phyloP scores from a whole-genome alignment of 2,329 filamentous ascomycete genomes.

The Escovopsis weberi region DNA sequence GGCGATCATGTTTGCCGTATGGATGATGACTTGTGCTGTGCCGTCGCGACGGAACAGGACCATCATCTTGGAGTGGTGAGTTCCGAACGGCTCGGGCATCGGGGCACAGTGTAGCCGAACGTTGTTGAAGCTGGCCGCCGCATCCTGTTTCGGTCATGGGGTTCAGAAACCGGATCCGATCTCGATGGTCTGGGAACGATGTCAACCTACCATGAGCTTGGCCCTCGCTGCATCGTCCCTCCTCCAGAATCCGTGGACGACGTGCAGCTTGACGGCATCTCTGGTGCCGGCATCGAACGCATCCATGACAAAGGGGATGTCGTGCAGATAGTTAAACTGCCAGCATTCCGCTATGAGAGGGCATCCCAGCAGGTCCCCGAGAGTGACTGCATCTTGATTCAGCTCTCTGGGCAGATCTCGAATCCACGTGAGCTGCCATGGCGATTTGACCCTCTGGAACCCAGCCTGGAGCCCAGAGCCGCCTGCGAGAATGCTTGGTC shows the following conservation, averaged over 20 bases:
- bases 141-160: slow-evolving; percentile 30
- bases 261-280: slow-evolving; percentile 33
- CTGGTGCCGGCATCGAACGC: slow-evolving; percentile 38
- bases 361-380: slow-evolving; percentile 57
- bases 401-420: slow-evolving; percentile 40
- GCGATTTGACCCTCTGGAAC: slow-evolving; percentile 34
- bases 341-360: slow-evolving; percentile 58
- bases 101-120: slow-evolving; percentile 58
- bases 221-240: slow-evolving; percentile 46
- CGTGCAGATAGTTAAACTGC: slow-evolving; percentile 56
- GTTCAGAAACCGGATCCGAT: not conserved
- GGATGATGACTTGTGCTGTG: slow-evolving; percentile 64
- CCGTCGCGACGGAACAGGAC: slow-evolving; percentile 67
- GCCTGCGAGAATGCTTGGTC: no score
- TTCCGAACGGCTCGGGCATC: slow-evolving; percentile 75
- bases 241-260: slow-evolving; percentile 53
- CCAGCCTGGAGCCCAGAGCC: no score
- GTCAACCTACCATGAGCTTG: slow-evolving; percentile 37
- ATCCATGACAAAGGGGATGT: slow-evolving; percentile 40
- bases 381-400: slow-evolving; percentile 52
- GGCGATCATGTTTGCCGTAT: slow-evolving; percentile 84
- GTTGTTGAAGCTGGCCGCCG: slow-evolving; percentile 48
- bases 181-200: not conserved
- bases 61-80: slow-evolving; percentile 79
- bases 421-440: slow-evolving; percentile 58